Evolutionary conservation across 768 basidiomycete species (phyloP).

Genomic region (Phylloporus scabripes): DNA sequence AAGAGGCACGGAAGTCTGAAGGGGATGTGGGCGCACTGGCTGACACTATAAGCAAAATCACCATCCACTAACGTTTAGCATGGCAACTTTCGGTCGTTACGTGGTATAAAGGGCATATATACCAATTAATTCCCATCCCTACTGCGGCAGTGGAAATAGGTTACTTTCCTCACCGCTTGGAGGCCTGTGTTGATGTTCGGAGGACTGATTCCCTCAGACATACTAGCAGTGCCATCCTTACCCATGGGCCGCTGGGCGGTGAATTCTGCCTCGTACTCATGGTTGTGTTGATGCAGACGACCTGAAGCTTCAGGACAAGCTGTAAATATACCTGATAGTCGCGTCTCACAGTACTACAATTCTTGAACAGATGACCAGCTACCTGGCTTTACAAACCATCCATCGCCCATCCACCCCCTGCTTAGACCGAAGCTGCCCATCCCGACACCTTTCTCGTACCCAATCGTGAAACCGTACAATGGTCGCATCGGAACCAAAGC

Average conservation of each 20-base stretch:
- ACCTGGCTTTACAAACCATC: conserved; percentile 53
- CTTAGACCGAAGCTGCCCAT: conserved; percentile 50
- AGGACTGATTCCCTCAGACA: too few relatives aligned
- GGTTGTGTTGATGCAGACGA: background rate
- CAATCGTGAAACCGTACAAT: conserved; percentile 44
- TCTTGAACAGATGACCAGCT: background rate
- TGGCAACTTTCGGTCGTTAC: background rate
- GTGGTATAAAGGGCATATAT: conserved; percentile 15
- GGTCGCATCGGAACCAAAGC: conserved; percentile 26
- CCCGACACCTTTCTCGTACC: conserved; percentile 38
- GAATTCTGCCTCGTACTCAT: too few relatives aligned
- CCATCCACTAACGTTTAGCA: conserved; percentile 32
- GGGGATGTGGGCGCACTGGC: conserved; percentile 53
- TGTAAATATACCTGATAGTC: too few relatives aligned
- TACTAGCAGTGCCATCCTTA: too few relatives aligned
- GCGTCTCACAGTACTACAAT: background rate
- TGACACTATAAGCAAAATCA: conserved; percentile 61
- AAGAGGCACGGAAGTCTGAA: conserved; percentile 27
- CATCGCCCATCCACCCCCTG: conserved; percentile 55
- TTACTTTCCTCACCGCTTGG: too few relatives aligned
- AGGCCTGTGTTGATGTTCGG: too few relatives aligned
- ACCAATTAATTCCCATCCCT: conserved; percentile 10
- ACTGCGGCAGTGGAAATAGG: too few relatives aligned
- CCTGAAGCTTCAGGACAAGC: background rate
- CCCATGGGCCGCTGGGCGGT: too few relatives aligned